phyloP scores from a whole-genome alignment of 768 basidiomycete genomes.

The Naematelia encephala region DNA sequence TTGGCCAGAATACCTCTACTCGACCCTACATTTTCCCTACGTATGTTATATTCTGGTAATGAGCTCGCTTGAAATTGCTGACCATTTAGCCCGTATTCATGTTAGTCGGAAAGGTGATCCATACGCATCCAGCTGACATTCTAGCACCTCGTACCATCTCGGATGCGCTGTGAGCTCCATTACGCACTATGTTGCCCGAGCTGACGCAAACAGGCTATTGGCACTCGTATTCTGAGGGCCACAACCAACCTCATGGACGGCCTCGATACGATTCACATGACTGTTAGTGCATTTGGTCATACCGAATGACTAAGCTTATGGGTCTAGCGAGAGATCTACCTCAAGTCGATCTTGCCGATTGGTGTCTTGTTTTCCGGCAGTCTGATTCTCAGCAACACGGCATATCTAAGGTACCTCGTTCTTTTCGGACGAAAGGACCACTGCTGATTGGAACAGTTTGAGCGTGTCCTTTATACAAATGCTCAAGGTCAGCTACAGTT shows the following conservation, averaged over 20 bases:
- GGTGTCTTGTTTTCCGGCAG: conserved; percentile 90
- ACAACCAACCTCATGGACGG: conserved; percentile 48
- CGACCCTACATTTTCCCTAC: conserved; percentile 79
- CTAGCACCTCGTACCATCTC: conserved; percentile 44
- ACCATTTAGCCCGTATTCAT: conserved; percentile 46
- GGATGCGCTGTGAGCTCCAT: conserved; percentile 40
- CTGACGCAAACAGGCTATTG: conserved; percentile 35
- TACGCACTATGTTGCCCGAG: neutral
- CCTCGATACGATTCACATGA: conserved; percentile 45
- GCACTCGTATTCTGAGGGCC: conserved; percentile 40
- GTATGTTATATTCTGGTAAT: conserved; percentile 60
- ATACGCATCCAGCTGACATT: conserved; percentile 3
- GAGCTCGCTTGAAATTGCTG: conserved; percentile 50
- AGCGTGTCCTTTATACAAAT: conserved; percentile 47
- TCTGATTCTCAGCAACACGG: conserved; percentile 85
- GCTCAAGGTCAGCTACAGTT: conserved; percentile 65
- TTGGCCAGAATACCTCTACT: conserved; percentile 52
- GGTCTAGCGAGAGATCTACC: conserved; percentile 54
- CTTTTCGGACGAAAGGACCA: too few relatives aligned
- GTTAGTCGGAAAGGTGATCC: conserved; percentile 14
- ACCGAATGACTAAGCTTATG: conserved; percentile 1
- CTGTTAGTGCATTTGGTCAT: conserved; percentile 26
- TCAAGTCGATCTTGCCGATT: conserved; percentile 86
- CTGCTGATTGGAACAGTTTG: too few relatives aligned
- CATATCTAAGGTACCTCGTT: conserved; percentile 63